Base-by-base conservation (phyloP, 140 eudicot species). In the Senecio squalidus region DNA sequence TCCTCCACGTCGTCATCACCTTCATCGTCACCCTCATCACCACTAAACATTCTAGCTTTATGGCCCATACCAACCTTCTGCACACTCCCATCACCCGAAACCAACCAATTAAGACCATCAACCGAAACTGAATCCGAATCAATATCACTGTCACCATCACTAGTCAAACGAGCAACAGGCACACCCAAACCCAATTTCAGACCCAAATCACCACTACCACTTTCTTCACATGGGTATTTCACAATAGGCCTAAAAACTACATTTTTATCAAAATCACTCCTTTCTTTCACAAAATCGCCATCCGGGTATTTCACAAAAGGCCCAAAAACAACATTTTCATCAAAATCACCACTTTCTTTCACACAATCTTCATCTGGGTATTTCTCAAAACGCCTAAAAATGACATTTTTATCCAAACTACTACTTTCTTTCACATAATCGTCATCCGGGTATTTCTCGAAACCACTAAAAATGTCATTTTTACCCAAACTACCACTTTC, bases 111-210 rank as follows among this genome's bases (percentile, higher is more conserved):
- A 24, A 48, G 58, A 24, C 74, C 82, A 52, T 77, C 88, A 31
- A 33, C 58, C 31, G 23, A 77, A 73, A 62, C 78, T 28, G 45
- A 27, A n/a, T 59, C 74, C 28, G 45, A 27, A n/a, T 59, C 74
- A 51, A 80, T 76, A 43, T 75, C 85, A 58, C 78, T 73, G 45
- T 81, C 84, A 47, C 70, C 62, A 29, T 76, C 89, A 23, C 79
- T 60, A 3, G 89, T 78, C 66, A 87, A 46, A 61, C 53, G 68
- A 1, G 94, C 90, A 60, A 84, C 48, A 13, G 95, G 92, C 30
- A 70, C 34, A 34, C 70, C 34, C 47, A 59, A 15, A 22, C 62
- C 78, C n/a, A n/a, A n/a, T n/a, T n/a, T n/a, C n/a, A n/a, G n/a
- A n/a, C n/a, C n/a, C n/a, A n/a, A n/a, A 23, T 15, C 13, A 52